Percentiles rank a stretch among this genome's conserved stretches.
phyloP scores from a whole-genome alignment of 129 eudicot genomes.

The Escallonia herrerae region DNA sequence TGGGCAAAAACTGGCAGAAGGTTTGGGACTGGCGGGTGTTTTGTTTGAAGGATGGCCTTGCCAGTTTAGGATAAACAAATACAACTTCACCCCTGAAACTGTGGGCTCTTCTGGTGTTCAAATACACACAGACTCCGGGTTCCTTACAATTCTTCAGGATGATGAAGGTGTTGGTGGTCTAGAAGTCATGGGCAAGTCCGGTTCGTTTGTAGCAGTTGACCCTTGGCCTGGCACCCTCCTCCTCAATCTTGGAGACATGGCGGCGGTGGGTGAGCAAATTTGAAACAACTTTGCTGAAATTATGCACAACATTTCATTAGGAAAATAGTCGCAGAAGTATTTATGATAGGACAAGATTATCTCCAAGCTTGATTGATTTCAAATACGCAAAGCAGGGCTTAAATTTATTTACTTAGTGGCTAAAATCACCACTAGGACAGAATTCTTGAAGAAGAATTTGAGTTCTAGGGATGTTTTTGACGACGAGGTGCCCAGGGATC shows the following conservation, averaged over 20 bases:
- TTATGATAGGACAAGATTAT: neutral
- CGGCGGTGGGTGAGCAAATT: constrained; percentile 31
- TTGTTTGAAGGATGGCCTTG: constrained; percentile 63
- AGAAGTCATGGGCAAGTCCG: constrained; percentile 59
- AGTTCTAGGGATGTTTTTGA: no score
- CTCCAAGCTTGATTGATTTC: no score
- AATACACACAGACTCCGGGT: constrained; percentile 77
- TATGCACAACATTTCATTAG: neutral
- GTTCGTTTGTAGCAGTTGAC: constrained; percentile 44
- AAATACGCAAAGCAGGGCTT: no score
- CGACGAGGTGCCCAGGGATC: no score
- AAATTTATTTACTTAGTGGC: no score
- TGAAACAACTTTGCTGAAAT: neutral
- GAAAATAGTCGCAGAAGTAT: neutral
- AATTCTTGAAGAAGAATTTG: no score
- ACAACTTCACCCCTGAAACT: constrained; percentile 45
- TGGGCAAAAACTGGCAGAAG: constrained; percentile 36
- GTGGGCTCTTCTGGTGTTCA: constrained; percentile 67
- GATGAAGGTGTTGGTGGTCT: constrained; percentile 84
- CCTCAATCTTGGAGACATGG: constrained; percentile 78
- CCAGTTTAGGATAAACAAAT: constrained; percentile 76
- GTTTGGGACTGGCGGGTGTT: constrained; percentile 31
- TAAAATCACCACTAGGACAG: no score
- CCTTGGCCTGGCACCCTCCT: constrained; percentile 69
- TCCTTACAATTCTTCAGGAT: constrained; percentile 81